Evolutionary conservation across 2,329 filamentous ascomycete species (phyloP).

Genomic region (Teratosphaeria destructans): DNA sequence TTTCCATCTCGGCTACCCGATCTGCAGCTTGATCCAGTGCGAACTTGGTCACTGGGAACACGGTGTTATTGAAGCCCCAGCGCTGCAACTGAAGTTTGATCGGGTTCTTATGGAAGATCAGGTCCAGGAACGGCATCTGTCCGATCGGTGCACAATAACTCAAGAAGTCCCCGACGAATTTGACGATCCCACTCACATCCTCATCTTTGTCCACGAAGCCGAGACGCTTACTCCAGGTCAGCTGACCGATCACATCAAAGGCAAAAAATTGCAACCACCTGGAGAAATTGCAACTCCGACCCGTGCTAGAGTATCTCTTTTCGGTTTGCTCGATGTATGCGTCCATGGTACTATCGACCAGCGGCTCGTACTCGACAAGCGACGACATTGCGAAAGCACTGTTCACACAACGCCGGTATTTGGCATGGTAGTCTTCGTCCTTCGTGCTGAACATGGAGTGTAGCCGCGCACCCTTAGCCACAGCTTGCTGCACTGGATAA

Average conservation of each 20-base stretch:
- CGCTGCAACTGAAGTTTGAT: slow-evolving; percentile 57
- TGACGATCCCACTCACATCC: slow-evolving; percentile 65
- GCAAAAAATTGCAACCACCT: slow-evolving; percentile 72
- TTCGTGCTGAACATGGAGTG: slow-evolving; percentile 68
- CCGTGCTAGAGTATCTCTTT: slow-evolving; percentile 31
- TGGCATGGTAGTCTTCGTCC: slow-evolving; percentile 64
- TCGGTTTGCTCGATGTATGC: slow-evolving; percentile 52
- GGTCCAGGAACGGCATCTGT: slow-evolving; percentile 63
- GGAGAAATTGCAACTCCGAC: slow-evolving; percentile 50
- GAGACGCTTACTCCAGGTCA: slow-evolving; percentile 65
- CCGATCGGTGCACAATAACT: slow-evolving; percentile 64
- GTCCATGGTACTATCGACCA: slow-evolving; percentile 64
- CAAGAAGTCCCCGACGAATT: slow-evolving; percentile 53
- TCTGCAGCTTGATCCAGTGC: slow-evolving; percentile 57
- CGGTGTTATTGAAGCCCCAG: slow-evolving; percentile 55
- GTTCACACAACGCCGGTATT: slow-evolving; percentile 65
- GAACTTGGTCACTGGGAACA: slow-evolving; percentile 64
- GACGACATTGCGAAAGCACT: slow-evolving; percentile 68
- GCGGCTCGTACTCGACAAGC: slow-evolving; percentile 67
- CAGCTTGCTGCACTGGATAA: slow-evolving; percentile 67
- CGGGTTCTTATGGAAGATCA: slow-evolving; percentile 63
- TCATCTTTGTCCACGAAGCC: slow-evolving; percentile 66
- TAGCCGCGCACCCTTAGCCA: slow-evolving; percentile 56
- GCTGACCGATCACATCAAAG: slow-evolving; percentile 70
- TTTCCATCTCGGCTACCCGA: slow-evolving; percentile 45